phyloP scores from a whole-genome alignment of 306 rosid species.

The Mucuna pruriens region DNA sequence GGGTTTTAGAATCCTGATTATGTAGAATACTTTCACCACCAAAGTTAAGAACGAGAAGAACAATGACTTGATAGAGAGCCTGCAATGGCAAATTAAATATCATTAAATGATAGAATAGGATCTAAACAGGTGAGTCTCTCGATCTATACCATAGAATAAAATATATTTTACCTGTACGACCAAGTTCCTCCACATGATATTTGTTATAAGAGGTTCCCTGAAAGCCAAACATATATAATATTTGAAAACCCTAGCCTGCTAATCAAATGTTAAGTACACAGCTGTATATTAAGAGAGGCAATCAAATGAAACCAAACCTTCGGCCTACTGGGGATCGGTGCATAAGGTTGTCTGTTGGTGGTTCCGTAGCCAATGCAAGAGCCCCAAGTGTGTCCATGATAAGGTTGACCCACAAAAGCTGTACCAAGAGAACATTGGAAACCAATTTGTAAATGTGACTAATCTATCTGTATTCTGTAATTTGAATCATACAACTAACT shows the following conservation, averaged over 20 bases:
- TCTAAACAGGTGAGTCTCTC: slow-evolving; percentile 22
- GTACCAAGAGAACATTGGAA: slow-evolving; percentile 36
- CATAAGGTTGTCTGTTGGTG: slow-evolving; percentile 94
- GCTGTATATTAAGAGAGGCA: slow-evolving; percentile 18
- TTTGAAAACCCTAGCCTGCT: no score
- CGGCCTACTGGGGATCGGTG: slow-evolving; percentile 88
- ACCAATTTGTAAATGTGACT: slow-evolving; percentile 6
- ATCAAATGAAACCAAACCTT: slow-evolving; percentile 60
- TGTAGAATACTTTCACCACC: slow-evolving; percentile 61
- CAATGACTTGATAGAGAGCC: slow-evolving; percentile 82
- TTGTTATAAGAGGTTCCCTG: slow-evolving; percentile 97
- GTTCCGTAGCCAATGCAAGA: slow-evolving; percentile 97
- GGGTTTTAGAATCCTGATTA: slow-evolving; percentile 31
- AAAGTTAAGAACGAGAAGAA: slow-evolving; percentile 85
- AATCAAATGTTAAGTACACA: slow-evolving; percentile 9
- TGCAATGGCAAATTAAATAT: slow-evolving; percentile 40
- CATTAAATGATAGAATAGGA: slow-evolving; percentile 15
- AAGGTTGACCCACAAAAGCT: slow-evolving; percentile 99
- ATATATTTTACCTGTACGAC: slow-evolving; percentile 69
- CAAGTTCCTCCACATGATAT: slow-evolving; percentile 98
- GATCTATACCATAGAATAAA: slow-evolving; percentile 14
- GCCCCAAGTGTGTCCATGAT: slow-evolving; percentile 99
- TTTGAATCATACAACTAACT: slow-evolving; percentile 7
- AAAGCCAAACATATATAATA: slow-evolving; percentile 46
- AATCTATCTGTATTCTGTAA: slow-evolving; percentile 12